Conservation (phyloP, 148 eudicot species). For the Dianthus caryophyllus region DNA sequence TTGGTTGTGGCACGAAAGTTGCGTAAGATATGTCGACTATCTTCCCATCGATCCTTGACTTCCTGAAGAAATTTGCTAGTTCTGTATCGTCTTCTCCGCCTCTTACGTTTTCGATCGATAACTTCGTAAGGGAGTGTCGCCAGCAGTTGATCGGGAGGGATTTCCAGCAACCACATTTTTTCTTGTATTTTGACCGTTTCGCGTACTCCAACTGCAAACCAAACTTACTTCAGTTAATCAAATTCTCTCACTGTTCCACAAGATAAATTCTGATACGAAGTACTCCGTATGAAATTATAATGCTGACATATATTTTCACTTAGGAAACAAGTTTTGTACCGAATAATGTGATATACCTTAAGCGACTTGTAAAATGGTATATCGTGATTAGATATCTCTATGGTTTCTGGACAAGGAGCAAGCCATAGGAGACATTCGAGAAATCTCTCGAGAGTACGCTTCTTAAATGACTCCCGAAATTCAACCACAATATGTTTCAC, state of each 20-base stretch:
- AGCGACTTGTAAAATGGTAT: neutral
- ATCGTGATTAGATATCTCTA: neutral
- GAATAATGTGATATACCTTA: constrained; percentile 3
- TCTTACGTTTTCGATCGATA: constrained; percentile 8
- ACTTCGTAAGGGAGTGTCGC: constrained; percentile 9
- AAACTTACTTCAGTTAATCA: neutral
- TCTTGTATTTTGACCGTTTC: constrained; percentile 7
- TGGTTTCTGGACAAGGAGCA: constrained; percentile 12
- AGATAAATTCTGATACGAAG: too few relatives aligned
- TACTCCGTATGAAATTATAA: too few relatives aligned
- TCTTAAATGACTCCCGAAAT: constrained; percentile 9
- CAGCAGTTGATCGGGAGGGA: constrained; percentile 12
- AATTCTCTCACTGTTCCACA: too few relatives aligned
- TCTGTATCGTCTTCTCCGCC: constrained; percentile 8
- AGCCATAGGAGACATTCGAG: constrained; percentile 12
- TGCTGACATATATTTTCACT: too few relatives aligned
- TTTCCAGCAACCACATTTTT: constrained; percentile 14
- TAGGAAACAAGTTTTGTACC: too few relatives aligned
- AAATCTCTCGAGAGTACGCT: constrained; percentile 1
- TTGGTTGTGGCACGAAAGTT: neutral
- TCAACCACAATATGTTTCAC: constrained; percentile 8
- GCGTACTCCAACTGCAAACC: constrained; percentile 9
- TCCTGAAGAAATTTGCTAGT: constrained; percentile 10
- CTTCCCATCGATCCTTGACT: constrained; percentile 14
- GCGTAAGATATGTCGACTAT: neutral